Percentiles rank a stretch among this genome's conserved stretches.
Evolutionary conservation across 306 rosid species (phyloP).

Genomic region (Cucumis melo): DNA sequence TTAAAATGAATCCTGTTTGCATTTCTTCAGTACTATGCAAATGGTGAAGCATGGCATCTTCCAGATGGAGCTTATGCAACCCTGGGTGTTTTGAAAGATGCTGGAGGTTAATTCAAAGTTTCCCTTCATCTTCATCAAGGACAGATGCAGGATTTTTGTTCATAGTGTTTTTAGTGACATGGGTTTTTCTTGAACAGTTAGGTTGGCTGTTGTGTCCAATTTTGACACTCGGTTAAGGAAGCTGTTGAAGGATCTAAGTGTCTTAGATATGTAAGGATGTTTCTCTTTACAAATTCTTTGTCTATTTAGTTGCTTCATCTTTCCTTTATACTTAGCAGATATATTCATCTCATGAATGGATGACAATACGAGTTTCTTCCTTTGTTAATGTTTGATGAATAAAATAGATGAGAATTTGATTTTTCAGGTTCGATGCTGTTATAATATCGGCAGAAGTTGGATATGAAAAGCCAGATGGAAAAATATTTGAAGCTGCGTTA

Average conservation of each 20-base stretch:
- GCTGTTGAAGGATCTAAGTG: constrained; percentile 68
- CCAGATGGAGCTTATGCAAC: constrained; percentile 74
- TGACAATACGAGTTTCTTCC: background rate
- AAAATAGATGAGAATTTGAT: background rate
- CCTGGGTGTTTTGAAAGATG: constrained; percentile 61
- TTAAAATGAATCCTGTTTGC: no score
- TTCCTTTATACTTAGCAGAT: background rate
- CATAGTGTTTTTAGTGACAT: background rate
- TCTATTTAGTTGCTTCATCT: background rate
- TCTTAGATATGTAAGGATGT: constrained; percentile 54
- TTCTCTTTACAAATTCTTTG: background rate
- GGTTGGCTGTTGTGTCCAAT: constrained; percentile 90
- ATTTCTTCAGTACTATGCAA: constrained; percentile 56
- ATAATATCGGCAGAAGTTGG: constrained; percentile 86
- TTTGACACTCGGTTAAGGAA: constrained; percentile 85
- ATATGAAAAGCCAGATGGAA: constrained; percentile 82
- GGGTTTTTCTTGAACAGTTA: constrained; percentile 34
- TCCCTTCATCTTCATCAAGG: constrained; percentile 2
- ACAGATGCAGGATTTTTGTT: background rate
- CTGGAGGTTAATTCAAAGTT: constrained; percentile 53
- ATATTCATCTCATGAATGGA: background rate
- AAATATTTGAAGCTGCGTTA: constrained; percentile 77
- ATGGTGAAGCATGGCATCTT: constrained; percentile 80
- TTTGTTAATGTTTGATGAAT: background rate
- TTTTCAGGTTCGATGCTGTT: constrained; percentile 68